These are phyloP conservation scores for Psilocybe sp. DNA, from an alignment of 768 basidiomycete species.

Conservation along the genomic window DNA sequence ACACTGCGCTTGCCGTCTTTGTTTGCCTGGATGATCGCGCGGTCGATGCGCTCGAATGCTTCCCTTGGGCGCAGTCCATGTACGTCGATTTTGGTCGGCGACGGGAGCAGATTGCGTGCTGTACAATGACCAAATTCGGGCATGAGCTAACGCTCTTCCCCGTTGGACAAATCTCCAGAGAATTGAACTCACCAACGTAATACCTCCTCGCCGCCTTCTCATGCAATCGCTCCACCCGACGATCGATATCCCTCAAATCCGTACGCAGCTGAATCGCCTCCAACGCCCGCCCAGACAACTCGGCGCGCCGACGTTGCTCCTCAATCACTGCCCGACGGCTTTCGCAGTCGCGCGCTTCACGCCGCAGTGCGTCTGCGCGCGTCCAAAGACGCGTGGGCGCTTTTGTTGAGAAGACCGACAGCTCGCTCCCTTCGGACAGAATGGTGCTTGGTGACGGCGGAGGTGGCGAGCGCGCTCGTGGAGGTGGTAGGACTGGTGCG, in stretches of 20 bases:
- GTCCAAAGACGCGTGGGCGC: conserved; percentile 27
- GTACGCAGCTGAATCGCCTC: conserved; percentile 38
- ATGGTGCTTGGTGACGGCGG: conserved; percentile 19
- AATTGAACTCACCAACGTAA: conserved; percentile 36
- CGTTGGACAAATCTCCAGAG: background rate
- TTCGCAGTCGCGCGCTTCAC: conserved; percentile 39
- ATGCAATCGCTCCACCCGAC: conserved; percentile 35
- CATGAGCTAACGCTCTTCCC: background rate
- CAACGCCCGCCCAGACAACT: conserved; percentile 28
- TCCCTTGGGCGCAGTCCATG: conserved; percentile 47
- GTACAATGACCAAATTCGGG: conserved; percentile 6
- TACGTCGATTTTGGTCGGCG: conserved; percentile 40
- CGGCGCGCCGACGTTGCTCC: conserved; percentile 24
- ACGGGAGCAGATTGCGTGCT: conserved; percentile 38
- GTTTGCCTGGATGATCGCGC: conserved; percentile 37
- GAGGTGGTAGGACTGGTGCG: conserved; percentile 9
- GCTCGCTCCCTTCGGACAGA: conserved; percentile 19
- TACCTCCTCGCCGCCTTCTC: conserved; percentile 43
- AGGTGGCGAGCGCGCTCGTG: conserved; percentile 3
- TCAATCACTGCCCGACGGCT: conserved; percentile 23
- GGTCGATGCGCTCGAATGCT: conserved; percentile 42
- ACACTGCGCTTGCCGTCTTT: conserved; percentile 29
- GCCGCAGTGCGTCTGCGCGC: conserved; percentile 35
- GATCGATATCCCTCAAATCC: conserved; percentile 34
- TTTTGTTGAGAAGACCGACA: conserved; percentile 27